A percentile compares a stretch with the other conserved stretches of the same genome.
Conservation (phyloP, 495 filamentous ascomycete genomes). For the Staphylotrichum tortipilum region DNA sequence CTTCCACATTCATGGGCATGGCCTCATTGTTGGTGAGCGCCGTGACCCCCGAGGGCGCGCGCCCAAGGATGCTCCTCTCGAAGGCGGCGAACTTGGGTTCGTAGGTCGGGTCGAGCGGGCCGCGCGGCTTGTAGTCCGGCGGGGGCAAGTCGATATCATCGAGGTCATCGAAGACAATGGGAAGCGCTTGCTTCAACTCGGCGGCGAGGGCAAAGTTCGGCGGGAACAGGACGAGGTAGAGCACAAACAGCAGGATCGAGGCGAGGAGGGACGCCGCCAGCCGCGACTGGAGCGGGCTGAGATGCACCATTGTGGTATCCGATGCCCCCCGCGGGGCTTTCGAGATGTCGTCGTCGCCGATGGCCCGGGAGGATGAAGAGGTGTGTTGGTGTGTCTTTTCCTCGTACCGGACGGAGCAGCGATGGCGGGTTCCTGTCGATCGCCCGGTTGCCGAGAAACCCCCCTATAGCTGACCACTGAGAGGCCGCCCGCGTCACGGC, state of each 20-base stretch:
- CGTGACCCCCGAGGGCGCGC: slow-evolving; percentile 40
- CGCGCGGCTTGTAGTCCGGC: slow-evolving; percentile 13
- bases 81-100: slow-evolving; percentile 52
- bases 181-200: slow-evolving; percentile 38
- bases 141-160: no score
- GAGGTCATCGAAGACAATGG: slow-evolving; percentile 40
- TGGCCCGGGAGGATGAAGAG: no score
- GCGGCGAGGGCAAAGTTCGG: slow-evolving; percentile 52
- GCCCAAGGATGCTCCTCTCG: slow-evolving; percentile 54
- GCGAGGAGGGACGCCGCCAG: slow-evolving; percentile 56
- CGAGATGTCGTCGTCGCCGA: slow-evolving; percentile 4
- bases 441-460: neutral
- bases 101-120: slow-evolving; percentile 30
- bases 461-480: slow-evolving; percentile 10
- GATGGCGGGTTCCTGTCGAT: slow-evolving; percentile 9
- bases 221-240: slow-evolving; percentile 49
- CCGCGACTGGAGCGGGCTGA: slow-evolving; percentile 59
- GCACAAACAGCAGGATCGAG: slow-evolving; percentile 43
- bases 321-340: slow-evolving; percentile 30
- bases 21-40: slow-evolving; percentile 58
- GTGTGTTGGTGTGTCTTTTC: no score
- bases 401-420: no score
- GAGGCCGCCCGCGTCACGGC: slow-evolving; percentile 3
- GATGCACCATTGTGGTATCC: slow-evolving; percentile 47
- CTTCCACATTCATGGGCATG: slow-evolving; percentile 41